Conservation (phyloP, 1,284 basidiomycete species). For the Marasmius sp. region DNA sequence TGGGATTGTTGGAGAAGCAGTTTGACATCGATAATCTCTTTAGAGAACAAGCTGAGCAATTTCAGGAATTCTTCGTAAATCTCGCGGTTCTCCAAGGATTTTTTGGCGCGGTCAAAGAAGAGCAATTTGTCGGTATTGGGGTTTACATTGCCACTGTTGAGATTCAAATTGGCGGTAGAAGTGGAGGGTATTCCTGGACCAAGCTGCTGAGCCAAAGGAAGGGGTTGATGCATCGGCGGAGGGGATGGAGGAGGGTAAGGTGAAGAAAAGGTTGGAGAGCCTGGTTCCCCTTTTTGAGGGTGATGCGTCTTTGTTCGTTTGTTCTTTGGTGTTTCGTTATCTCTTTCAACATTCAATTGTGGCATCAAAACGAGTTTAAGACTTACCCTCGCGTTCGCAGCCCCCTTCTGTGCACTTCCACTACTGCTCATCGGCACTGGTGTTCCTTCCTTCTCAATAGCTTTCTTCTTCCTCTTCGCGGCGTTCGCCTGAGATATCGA, state of each 20-base stretch:
- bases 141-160: constrained; percentile 38
- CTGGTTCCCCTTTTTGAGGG: constrained; percentile 55
- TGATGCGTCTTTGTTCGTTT: constrained; percentile 61
- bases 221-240: constrained; percentile 21
- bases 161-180: constrained; percentile 31
- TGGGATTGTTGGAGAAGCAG: constrained; percentile 81
- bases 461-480: constrained; percentile 53
- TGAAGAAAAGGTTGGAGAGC: constrained; percentile 56
- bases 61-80: constrained; percentile 94
- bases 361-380: constrained; percentile 4
- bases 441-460: constrained; percentile 58
- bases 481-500: constrained; percentile 21
- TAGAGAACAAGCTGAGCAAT: constrained; percentile 86
- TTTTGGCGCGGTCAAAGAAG: constrained; percentile 93
- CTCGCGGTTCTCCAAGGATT: constrained; percentile 79
- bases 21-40: constrained; percentile 88
- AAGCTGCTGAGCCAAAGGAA: constrained; percentile 14
- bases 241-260: constrained; percentile 39
- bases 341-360: not conserved
- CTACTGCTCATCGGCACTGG: constrained; percentile 46
- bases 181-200: constrained; percentile 17
- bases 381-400: constrained; percentile 41
- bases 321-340: constrained; percentile 15
- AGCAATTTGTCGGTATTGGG: constrained; percentile 76
- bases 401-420: constrained; percentile 26